phyloP scores from a whole-genome alignment of 2,329 filamentous ascomycete species.

The Dactylella cylindrospora region DNA sequence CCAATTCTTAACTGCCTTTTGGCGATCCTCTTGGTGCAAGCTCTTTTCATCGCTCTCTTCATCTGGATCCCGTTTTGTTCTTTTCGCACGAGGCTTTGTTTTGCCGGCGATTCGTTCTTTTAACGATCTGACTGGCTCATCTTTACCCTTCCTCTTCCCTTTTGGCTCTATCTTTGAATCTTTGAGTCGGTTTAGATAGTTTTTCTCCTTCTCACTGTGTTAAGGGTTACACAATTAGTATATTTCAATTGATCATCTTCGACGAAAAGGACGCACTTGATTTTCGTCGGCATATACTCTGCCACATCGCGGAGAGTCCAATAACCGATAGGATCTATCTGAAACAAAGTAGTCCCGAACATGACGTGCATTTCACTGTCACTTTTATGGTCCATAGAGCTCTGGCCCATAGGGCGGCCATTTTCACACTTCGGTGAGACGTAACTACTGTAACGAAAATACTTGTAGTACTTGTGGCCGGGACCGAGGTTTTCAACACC shows the following conservation, averaged over 20 bases:
- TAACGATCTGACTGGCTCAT: too few relatives aligned
- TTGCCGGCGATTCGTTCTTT: too few relatives aligned
- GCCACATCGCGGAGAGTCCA: conserved; percentile 31
- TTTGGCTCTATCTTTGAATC: background rate
- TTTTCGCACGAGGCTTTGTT: too few relatives aligned
- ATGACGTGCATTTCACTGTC: background rate
- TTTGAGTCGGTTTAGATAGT: background rate
- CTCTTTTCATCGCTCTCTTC: too few relatives aligned
- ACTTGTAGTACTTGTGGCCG: background rate
- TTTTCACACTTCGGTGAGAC: conserved; percentile 7
- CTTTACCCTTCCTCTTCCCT: background rate
- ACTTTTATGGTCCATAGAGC: conserved; percentile 21
- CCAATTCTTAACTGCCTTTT: conserved; percentile 16
- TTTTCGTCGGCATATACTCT: conserved; percentile 30
- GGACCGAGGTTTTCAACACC: too few relatives aligned
- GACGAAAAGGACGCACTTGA: conserved; percentile 12
- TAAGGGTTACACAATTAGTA: background rate
- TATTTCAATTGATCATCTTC: background rate
- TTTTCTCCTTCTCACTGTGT: conserved; percentile 2
- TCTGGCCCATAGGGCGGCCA: conserved; percentile 2
- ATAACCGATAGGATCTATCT: conserved; percentile 15
- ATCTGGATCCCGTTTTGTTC: conserved; percentile 3
- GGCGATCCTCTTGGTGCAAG: background rate
- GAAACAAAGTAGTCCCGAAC: conserved; percentile 17
- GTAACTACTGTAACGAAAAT: conserved; percentile 12